Evolutionary conservation across 768 basidiomycete species (phyloP).

Genomic region (Pleurotus pulmonarius): DNA sequence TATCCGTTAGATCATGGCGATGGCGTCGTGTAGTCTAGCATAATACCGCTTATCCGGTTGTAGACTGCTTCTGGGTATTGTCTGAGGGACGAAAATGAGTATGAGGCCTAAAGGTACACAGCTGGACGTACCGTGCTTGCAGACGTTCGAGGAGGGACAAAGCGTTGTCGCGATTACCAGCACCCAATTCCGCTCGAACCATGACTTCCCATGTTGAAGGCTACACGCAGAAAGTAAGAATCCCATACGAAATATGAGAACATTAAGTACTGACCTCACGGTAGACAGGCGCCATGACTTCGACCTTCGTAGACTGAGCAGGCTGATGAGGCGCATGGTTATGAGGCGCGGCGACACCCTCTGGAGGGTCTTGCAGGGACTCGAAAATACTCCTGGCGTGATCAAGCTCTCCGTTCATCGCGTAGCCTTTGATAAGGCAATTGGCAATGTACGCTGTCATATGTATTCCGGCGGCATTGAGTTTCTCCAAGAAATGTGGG

Average conservation of each 20-base stretch:
- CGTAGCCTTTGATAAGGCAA: conserved; percentile 69
- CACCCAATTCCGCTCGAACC: conserved; percentile 86
- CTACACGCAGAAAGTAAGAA: conserved; percentile 27
- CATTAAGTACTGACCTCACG: conserved; percentile 58
- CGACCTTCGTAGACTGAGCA: conserved; percentile 24
- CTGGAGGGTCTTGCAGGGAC: conserved; percentile 70
- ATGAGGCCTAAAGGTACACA: conserved; percentile 4
- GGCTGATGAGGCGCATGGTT: conserved; percentile 80
- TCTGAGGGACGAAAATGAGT: conserved; percentile 28
- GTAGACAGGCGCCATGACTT: conserved; percentile 61
- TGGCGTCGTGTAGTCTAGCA: conserved; percentile 64
- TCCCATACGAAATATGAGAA: not conserved
- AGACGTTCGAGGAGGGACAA: conserved; percentile 65
- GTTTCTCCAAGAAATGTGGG: conserved; percentile 57
- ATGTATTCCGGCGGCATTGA: conserved; percentile 62
- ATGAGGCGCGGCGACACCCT: conserved; percentile 82
- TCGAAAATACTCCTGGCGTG: conserved; percentile 79
- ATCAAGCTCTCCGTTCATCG: conserved; percentile 66
- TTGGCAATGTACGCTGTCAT: conserved; percentile 97
- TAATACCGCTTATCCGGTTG: conserved; percentile 75
- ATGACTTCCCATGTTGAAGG: conserved; percentile 95
- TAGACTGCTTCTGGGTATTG: conserved; percentile 77
- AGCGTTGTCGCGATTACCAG: conserved; percentile 70
- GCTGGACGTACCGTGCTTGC: conserved; percentile 56
- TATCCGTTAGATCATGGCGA: conserved; percentile 22